phyloP scores from a whole-genome alignment of 495 filamentous ascomycete genomes.

The Xylaria grammica region DNA sequence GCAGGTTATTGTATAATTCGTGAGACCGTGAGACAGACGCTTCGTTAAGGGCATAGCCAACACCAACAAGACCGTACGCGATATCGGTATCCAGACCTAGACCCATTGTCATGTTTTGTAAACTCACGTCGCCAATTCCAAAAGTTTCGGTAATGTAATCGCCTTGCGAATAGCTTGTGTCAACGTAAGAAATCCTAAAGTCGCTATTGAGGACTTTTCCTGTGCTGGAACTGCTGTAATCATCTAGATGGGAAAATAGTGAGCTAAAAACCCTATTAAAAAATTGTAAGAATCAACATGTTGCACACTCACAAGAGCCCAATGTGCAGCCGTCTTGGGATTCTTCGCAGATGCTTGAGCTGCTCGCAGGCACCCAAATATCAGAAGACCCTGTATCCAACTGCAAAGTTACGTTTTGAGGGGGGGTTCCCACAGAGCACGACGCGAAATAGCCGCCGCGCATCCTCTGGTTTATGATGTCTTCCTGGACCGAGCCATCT shows the following conservation, averaged over 20 bases:
- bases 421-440: constrained; percentile 71
- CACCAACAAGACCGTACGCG: constrained; percentile 79
- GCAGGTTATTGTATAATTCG: constrained; percentile 76
- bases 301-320: constrained; percentile 51
- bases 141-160: constrained; percentile 85
- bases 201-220: constrained; percentile 64
- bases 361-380: constrained; percentile 77
- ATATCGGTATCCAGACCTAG: constrained; percentile 75
- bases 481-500: constrained; percentile 40
- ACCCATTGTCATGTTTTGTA: constrained; percentile 83
- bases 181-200: constrained; percentile 90
- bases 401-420: constrained; percentile 69
- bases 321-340: constrained; percentile 46
- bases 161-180: constrained; percentile 74
- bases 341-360: constrained; percentile 61
- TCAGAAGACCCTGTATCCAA: constrained; percentile 90
- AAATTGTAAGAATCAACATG: no score
- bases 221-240: constrained; percentile 67
- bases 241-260: constrained; percentile 54
- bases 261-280: neutral
- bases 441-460: constrained; percentile 71
- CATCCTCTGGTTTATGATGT: constrained; percentile 47
- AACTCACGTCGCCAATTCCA: constrained; percentile 65
- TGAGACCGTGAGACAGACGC: constrained; percentile 61
- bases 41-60: constrained; percentile 83